These are phyloP conservation scores for Podaxis sp. DNA, from an alignment of 768 basidiomycete species.

Conservation along the genomic window DNA sequence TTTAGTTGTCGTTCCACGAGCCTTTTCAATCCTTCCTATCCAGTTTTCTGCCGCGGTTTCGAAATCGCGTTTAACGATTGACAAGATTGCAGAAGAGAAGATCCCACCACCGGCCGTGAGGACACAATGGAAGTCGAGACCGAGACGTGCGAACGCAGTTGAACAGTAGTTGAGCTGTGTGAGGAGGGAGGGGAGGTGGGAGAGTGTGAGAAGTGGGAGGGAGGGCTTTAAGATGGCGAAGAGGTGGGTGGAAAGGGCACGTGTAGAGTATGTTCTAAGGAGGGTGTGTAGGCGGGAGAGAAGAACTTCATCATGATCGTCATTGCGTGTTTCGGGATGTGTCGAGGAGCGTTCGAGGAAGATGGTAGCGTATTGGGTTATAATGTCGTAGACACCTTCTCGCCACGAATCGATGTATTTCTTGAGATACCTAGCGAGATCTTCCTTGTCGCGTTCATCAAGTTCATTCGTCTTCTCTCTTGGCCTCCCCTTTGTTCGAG, in stretches of 20 bases:
- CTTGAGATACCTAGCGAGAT: conserved; percentile 73
- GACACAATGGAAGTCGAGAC: conserved; percentile 79
- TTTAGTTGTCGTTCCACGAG: conserved; percentile 12
- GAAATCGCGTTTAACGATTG: conserved; percentile 52
- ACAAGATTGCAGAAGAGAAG: conserved; percentile 59
- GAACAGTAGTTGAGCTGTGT: conserved; percentile 95
- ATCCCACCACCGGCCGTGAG: conserved; percentile 44
- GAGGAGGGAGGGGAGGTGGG: conserved; percentile 75
- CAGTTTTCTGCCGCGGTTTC: conserved; percentile 35
- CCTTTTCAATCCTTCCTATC: conserved; percentile 25
- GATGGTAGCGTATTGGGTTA: conserved; percentile 86
- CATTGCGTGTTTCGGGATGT: conserved; percentile 14
- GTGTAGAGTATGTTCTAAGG: conserved; percentile 60
- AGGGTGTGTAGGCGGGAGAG: conserved; percentile 40
- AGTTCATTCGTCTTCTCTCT: conserved; percentile 24
- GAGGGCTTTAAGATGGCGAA: conserved; percentile 59
- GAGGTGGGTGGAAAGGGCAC: conserved; percentile 59
- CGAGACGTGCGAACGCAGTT: conserved; percentile 86
- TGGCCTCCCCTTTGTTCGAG: conserved; percentile 16
- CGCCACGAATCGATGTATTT: conserved; percentile 89
- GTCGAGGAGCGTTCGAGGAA: conserved; percentile 66
- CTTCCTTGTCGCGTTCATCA: conserved; percentile 62
- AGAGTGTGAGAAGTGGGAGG: conserved; percentile 56
- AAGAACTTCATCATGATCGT: conserved; percentile 18
- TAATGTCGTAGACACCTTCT: conserved; percentile 88